phyloP scores from a whole-genome alignment of 1,284 basidiomycete genomes.

The Ustilago vetiveriae region DNA sequence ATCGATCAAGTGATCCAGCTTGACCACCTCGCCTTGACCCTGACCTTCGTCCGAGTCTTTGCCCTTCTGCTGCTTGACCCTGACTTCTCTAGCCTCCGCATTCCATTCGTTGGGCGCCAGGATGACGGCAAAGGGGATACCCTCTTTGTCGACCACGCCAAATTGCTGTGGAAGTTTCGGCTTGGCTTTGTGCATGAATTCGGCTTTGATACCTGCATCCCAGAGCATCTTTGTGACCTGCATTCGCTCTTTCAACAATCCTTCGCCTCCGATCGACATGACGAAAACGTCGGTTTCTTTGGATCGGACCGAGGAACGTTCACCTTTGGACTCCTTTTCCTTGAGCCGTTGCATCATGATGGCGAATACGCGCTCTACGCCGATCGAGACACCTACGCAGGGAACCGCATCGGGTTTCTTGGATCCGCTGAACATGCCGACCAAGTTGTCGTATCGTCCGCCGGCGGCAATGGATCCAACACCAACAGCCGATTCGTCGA shows the following conservation, averaged over 20 bases:
- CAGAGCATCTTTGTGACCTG: conserved; percentile 83
- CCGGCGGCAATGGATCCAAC: conserved; percentile 98
- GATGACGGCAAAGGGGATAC: conserved; percentile 89
- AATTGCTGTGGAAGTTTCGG: conserved; percentile 78
- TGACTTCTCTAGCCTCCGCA: conserved; percentile 71
- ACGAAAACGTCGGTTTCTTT: conserved; percentile 96
- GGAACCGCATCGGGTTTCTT: conserved; percentile 78
- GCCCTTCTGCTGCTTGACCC: conserved; percentile 92
- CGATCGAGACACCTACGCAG: conserved; percentile 92
- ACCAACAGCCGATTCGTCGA: conserved; percentile 91
- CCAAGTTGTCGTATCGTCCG: conserved; percentile 96
- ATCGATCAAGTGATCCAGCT: conserved; percentile 73
- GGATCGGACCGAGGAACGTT: conserved; percentile 72
- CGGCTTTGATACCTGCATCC: conserved; percentile 89
- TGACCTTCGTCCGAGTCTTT: conserved; percentile 71
- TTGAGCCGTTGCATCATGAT: conserved; percentile 87
- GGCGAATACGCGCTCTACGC: conserved; percentile 94
- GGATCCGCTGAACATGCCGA: conserved; percentile 87
- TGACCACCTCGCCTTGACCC: conserved; percentile 73
- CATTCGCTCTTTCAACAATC: conserved; percentile 86
- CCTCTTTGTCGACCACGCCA: conserved; percentile 87
- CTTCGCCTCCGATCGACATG: conserved; percentile 91
- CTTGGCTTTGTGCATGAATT: conserved; percentile 92
- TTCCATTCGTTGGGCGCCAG: conserved; percentile 87
- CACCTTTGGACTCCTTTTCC: conserved; percentile 71